These are phyloP conservation scores for Huntiella abstrusa DNA, from an alignment of 2,329 filamentous ascomycete species.

Conservation along the genomic window DNA sequence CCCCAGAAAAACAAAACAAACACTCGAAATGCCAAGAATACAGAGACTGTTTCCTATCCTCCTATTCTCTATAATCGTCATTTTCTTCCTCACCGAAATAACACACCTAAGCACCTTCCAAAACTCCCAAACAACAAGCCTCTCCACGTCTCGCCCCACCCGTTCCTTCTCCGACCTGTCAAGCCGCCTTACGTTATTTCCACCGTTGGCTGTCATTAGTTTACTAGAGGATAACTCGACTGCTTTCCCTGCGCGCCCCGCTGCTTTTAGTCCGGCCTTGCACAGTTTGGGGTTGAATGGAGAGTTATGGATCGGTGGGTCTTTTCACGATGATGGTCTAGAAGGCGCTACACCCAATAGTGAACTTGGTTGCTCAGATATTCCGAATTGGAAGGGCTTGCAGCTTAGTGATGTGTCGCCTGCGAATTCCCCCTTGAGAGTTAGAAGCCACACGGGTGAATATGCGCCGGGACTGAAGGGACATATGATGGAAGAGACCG, in stretches of 20 bases:
- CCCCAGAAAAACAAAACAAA: too few species aligned
- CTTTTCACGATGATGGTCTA: conserved; percentile 65
- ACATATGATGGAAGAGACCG: neutral
- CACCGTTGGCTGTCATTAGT: conserved; percentile 86
- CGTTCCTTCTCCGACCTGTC: conserved; percentile 45
- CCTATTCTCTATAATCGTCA: too few species aligned
- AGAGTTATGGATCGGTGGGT: conserved; percentile 81
- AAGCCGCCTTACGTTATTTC: conserved; percentile 71
- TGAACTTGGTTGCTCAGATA: conserved; percentile 87
- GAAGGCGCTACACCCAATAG: conserved; percentile 49
- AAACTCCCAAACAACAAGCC: too few species aligned
- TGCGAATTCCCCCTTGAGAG: neutral
- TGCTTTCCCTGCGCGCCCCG: conserved; percentile 82
- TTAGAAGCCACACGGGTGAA: conserved; percentile 12
- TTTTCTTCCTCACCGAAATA: too few species aligned
- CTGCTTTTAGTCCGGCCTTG: conserved; percentile 73
- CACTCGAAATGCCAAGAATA: too few species aligned
- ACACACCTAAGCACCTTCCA: too few species aligned
- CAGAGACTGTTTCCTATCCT: too few species aligned
- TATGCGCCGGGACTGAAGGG: neutral
- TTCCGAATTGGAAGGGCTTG: conserved; percentile 59
- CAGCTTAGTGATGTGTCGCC: conserved; percentile 17
- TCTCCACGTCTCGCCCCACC: conserved; percentile 12
- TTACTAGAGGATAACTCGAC: conserved; percentile 96
- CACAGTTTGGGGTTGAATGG: conserved; percentile 63